Evolutionary conservation across 2,329 filamentous ascomycete genomes (phyloP).

Genomic region (Colletotrichum sp.): DNA sequence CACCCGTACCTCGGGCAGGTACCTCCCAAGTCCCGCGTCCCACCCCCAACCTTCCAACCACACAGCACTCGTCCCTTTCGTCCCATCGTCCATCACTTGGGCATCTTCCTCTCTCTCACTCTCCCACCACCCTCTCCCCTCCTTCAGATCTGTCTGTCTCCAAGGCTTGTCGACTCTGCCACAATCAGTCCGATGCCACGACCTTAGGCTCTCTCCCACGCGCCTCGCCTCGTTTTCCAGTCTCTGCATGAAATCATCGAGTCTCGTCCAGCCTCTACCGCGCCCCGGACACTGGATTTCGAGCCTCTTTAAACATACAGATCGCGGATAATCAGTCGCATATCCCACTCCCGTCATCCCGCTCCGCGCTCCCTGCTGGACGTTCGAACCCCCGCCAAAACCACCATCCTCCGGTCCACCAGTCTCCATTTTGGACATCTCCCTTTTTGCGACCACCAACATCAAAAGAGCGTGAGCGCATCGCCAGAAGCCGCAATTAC

Average conservation of each 20-base stretch:
- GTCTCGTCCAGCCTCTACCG: neutral
- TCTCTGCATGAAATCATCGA: neutral
- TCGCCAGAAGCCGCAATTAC: neutral
- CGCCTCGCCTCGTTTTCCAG: neutral
- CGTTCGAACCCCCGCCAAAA: neutral
- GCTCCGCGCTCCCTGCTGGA: neutral
- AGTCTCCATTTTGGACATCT: neutral
- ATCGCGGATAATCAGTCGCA: constrained; percentile 2
- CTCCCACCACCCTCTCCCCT: constrained; percentile 8
- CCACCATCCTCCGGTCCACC: neutral
- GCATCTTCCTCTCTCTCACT: neutral
- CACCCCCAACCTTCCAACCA: neutral
- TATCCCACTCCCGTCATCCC: neutral
- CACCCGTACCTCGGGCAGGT: neutral
- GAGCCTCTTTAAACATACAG: neutral
- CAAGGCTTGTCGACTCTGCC: constrained; percentile 13
- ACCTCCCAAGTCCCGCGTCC: neutral
- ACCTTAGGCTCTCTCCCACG: constrained; percentile 10
- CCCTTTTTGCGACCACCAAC: neutral
- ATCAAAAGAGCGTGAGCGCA: neutral
- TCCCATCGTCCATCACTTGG: constrained; percentile 4
- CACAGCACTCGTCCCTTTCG: neutral
- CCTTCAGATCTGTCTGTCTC: constrained; percentile 22
- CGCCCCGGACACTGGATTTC: neutral
- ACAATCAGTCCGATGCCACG: constrained; percentile 2